Base-by-base conservation (phyloP, 169 alveolate species). In the Cryptosporidium ryanae region DNA sequence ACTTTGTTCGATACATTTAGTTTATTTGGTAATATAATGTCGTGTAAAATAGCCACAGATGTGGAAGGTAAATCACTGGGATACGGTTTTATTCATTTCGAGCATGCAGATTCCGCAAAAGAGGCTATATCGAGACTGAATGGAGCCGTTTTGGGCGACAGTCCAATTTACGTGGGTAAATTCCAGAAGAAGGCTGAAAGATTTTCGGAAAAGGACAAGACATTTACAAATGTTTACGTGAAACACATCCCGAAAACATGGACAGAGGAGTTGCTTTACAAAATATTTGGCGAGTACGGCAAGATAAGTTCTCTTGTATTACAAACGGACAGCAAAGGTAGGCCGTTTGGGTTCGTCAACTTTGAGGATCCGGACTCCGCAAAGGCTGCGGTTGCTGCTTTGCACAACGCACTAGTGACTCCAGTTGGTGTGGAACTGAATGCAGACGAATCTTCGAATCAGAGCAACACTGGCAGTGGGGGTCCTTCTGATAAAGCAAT, bases 11-110 rank as follows among this genome's bases (percentile, higher is more conserved):
- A 96, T 84, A 94, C 98, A 52, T 96, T 97, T 87, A 91, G 97
- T 61, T 94, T 94, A 67, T 97, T 94, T 50, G 99, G 99, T 48
- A 94, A 95, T 66, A 97, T 97, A 49, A 84, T 95, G 54, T 94
- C 98, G 38, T 95, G 98, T 93, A 97, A 97, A 89, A 98, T 95
- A n/a, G 97, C 98, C 15, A 91, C 95, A 4, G 98, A 96, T 81
- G 89, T 89, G 18, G 89, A 90, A 34, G 98, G 97, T 34, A 91
- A 90, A 49, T 94, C 97, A 76, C 93, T 93, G 67, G 98, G 99
- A 21, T 97, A 96, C 76, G 99, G 99, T 13, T 97, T 97, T 57
- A 99, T 97, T n/a, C 98, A 96, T 91, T 97, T 94, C 84, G 96
- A 96, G 57, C 93, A 93, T 34, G 97, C 93, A 50, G 98, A 96